A percentile compares a stretch with the other conserved stretches of the same genome.
Conservation (phyloP, 257 asterid genomes). For the Lantana camara region DNA sequence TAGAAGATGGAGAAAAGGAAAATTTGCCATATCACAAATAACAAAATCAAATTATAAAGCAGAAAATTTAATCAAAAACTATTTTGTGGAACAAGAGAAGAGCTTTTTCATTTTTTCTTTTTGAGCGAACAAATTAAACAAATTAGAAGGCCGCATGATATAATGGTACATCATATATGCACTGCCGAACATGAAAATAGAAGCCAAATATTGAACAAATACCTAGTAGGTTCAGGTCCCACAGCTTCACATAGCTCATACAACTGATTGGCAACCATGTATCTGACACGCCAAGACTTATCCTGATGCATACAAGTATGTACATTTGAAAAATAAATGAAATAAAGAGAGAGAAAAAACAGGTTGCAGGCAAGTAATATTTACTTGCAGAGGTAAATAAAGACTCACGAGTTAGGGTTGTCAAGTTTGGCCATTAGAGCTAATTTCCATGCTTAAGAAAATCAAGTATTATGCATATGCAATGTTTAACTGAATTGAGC, state of each 20-base stretch:
- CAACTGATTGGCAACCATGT: constrained; percentile 97
- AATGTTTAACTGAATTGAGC: constrained; percentile 6
- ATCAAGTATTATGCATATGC: neutral
- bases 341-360: neutral
- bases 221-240: constrained; percentile 94
- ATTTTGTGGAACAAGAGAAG: too few species aligned
- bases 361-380: neutral
- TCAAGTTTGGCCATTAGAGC: neutral
- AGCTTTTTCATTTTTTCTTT: too few species aligned
- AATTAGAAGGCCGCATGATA: neutral
- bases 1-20: too few species aligned
- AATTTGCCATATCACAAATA: constrained; percentile 18
- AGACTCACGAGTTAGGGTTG: neutral
- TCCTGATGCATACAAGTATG: constrained; percentile 52
- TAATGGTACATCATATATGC: too few species aligned
- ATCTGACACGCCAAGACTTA: constrained; percentile 99
- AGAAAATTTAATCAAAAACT: too few species aligned
- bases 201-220: constrained; percentile 25
- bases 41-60: neutral
- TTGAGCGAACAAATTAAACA: too few species aligned
- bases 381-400: neutral
- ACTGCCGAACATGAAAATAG: constrained; percentile 11
- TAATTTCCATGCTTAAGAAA: constrained; percentile 1
- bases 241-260: constrained; percentile 98
- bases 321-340: neutral